Evolutionary conservation across 106 monocot species (phyloP), one percentile per base, ranked within the genome.

Genomic region (Posidonia australis): DNA sequence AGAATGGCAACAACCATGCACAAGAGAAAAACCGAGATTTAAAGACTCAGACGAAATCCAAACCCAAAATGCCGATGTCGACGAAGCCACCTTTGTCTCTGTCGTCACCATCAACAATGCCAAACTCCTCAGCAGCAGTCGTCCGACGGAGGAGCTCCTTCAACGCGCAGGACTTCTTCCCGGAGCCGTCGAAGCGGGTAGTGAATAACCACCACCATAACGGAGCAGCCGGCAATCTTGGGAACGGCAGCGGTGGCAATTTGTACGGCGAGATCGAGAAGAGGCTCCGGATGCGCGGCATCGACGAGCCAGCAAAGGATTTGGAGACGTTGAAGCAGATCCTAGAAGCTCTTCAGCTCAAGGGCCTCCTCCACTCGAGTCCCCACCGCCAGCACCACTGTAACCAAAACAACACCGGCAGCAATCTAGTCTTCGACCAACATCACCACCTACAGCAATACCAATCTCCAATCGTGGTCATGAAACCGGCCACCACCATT

Each of bases 221-320:
- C 24, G 53, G 52, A n/a, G 48, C 60, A 28, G 60, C 23, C 46
- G 66, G 2, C 19, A 66, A 52, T 16, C 17, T 16, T 1, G 31
- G 53, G 18, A 7, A 27, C 29, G 75, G 70, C 13, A 7, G 27
- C 9, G 53, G 53, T 54, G 21, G 53, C 11, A 65, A 77, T 13
- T 64, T 84, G 54, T 84, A 79, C 78, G 76, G 78, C 59, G 93
- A 93, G 77, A 75, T 86, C 47, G 93, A 93, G 75, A 79, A 78
- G 74, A 74, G 84, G 24, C 70, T 87, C 28, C 26, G 58, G 17
- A 58, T 58, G 28, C 80, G 81, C 6, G 86, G 86, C 4, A 81
- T 89, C 44, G 84, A 80, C 20, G 93, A 86, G 63, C 84, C 86
- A 0, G 25, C 1, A 23, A 23, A 56, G 56, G 28, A 56, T 56